Conservation (phyloP, 1,284 basidiomycete genomes). For the Stygiomarasmius scandens region DNA sequence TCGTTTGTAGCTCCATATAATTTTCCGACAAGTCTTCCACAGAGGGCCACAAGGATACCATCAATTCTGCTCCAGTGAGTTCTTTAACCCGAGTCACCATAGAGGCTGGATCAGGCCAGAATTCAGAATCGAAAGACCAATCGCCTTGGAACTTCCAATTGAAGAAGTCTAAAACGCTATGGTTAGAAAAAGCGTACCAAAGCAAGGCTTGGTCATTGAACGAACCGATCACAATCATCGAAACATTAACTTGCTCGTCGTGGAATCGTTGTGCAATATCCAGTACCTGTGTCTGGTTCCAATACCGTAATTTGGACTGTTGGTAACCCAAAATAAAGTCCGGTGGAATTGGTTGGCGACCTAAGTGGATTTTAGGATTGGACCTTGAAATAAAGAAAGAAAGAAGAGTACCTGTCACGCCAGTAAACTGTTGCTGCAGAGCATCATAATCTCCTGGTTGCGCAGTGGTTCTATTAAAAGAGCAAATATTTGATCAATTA, state of each 20-base stretch:
- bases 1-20: constrained; percentile 35
- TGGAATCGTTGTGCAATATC: constrained; percentile 42
- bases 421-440: constrained; percentile 42
- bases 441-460: constrained; percentile 40
- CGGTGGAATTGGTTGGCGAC: constrained; percentile 42
- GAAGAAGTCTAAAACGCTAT: constrained; percentile 36
- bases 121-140: constrained; percentile 42
- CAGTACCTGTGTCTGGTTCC: constrained; percentile 39
- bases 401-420: constrained; percentile 34
- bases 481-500: background rate
- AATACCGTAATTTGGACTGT: constrained; percentile 46
- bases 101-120: constrained; percentile 39
- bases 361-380: constrained; percentile 17
- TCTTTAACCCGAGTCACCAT: constrained; percentile 41
- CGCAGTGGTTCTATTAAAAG: constrained; percentile 35
- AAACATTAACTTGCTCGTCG: constrained; percentile 42
- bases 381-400: background rate
- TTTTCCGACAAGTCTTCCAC: constrained; percentile 43
- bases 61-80: constrained; percentile 46
- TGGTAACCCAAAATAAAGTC: constrained; percentile 42
- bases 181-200: too few relatives aligned
- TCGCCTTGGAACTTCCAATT: constrained; percentile 46
- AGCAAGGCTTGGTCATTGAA: background rate
- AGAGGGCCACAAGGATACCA: constrained; percentile 47
- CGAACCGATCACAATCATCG: constrained; percentile 41